A percentile compares a stretch with the other conserved stretches of the same genome.
Evolutionary conservation across 164 flowering plant species (phyloP).

Genomic region (Macadamia integrifolia): DNA sequence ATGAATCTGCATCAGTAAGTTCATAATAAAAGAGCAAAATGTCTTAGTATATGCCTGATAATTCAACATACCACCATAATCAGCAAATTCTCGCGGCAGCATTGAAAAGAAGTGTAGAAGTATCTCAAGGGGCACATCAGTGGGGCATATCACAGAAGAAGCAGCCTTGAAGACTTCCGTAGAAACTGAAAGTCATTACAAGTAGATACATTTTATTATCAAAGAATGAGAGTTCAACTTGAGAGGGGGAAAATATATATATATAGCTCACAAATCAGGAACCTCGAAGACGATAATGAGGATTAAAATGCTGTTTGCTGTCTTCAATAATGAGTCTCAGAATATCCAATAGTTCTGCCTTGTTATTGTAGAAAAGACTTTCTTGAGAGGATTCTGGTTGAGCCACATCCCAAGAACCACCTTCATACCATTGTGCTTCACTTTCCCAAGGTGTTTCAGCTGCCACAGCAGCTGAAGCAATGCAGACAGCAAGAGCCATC

Average conservation of each 20-base stretch:
- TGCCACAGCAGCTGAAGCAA: constrained; percentile 56
- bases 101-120: constrained; percentile 66
- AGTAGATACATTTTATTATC: neutral
- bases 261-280: constrained; percentile 15
- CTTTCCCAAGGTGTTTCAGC: constrained; percentile 8
- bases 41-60: neutral
- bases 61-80: constrained; percentile 57
- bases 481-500: constrained; percentile 77
- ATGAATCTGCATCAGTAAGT: no score
- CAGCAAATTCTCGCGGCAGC: constrained; percentile 73
- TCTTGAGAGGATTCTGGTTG: constrained; percentile 20
- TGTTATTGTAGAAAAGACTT: constrained; percentile 14
- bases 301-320: constrained; percentile 93
- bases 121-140: constrained; percentile 57
- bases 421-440: constrained; percentile 15
- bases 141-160: constrained; percentile 38
- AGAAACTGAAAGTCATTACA: constrained; percentile 51
- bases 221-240: neutral
- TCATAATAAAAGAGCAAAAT: no score
- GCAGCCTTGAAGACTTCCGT: constrained; percentile 65
- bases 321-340: constrained; percentile 65
- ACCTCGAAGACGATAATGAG: constrained; percentile 87
- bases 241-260: neutral
- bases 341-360: constrained; percentile 46
- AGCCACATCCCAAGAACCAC: constrained; percentile 14